Conservation (phyloP, 2,329 filamentous ascomycete genomes). For the Scytalidium lignicola region DNA sequence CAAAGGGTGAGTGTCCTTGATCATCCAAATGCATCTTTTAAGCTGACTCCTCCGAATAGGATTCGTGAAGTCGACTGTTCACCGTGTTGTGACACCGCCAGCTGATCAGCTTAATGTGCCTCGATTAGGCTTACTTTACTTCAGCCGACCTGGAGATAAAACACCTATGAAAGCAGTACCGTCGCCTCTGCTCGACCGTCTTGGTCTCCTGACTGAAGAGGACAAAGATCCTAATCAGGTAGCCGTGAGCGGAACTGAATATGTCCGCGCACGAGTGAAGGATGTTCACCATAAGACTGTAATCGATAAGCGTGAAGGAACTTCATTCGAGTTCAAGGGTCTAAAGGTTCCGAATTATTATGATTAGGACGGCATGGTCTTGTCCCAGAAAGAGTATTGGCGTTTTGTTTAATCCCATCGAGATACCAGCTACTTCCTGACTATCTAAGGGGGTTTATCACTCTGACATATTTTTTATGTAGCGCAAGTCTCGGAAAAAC, state of each 20-base stretch:
- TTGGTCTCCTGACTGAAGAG: slow-evolving; percentile 34
- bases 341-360: slow-evolving; percentile 34
- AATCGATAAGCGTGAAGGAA: slow-evolving; percentile 37
- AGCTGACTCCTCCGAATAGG: slow-evolving; percentile 25
- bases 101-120: slow-evolving; percentile 39
- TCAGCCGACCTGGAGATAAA: slow-evolving; percentile 29
- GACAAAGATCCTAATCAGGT: slow-evolving; percentile 32
- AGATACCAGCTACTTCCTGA: not conserved
- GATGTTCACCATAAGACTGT: slow-evolving; percentile 42
- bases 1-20: slow-evolving; percentile 23
- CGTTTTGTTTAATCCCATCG: not conserved
- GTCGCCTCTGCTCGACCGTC: slow-evolving; percentile 31
- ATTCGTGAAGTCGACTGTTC: slow-evolving; percentile 39
- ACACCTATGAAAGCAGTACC: slow-evolving; percentile 30
- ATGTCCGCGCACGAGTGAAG: slow-evolving; percentile 40
- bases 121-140: slow-evolving; percentile 41
- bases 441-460: not conserved
- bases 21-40: not conserved
- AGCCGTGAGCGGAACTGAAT: slow-evolving; percentile 37
- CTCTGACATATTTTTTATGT: not conserved
- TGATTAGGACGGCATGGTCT: slow-evolving; percentile 3
- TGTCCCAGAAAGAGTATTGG: not conserved
- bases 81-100: slow-evolving; percentile 38
- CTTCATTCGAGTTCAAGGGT: slow-evolving; percentile 38
- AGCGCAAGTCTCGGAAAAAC: not conserved